Base-by-base conservation (phyloP, 2,329 filamentous ascomycete genomes). In the Grosmannia serpens region DNA sequence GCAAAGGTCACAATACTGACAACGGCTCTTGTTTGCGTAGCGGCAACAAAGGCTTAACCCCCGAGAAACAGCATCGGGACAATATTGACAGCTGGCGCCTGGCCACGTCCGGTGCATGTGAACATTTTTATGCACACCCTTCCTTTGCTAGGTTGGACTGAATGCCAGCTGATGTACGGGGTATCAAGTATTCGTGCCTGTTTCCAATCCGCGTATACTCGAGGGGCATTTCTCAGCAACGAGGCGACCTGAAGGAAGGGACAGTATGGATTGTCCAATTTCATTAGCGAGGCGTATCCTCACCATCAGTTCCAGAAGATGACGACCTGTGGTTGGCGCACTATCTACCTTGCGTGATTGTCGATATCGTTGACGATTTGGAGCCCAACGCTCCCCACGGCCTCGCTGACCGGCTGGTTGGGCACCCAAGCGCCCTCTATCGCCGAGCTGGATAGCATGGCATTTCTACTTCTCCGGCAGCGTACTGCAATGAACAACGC, bases 51-150 rank as follows among this genome's bases (percentile, higher is more conserved):
- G 9, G 22, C n/a, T n/a, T n/a, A 22, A 35, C 22, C 10, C 11
- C 29, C 31, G 47, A 27, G 52, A 55, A 52, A 29, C 26, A 26
- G 49, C 22, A 22, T 29, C 10, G 46, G n/a, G 27, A n/a, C 33
- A 27, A 47, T 55, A 46, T n/a, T 58, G 58, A 59, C 60, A 61
- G 46, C 58, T 59, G 60, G 58, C 60, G 53, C 26, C 26, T 27
- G 55, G 9, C 51, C 54, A 38, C 46, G 55, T 50, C 53, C 22
- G 52, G 38, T 56, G 44, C 53, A 60, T 31, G 41, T 49, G 35
- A 27, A 56, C 44, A 49, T 20, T n/a, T 13, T 56, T 26, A 38
- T 49, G 54, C 41, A 46, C 26, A 44, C 20, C 53, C 24, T 27
- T 8, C 20, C 38, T 26, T 44, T 17, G 33, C 52, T 22, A 54